Conservation (phyloP, 345 rosid species). For the Eucalyptus marginata region DNA sequence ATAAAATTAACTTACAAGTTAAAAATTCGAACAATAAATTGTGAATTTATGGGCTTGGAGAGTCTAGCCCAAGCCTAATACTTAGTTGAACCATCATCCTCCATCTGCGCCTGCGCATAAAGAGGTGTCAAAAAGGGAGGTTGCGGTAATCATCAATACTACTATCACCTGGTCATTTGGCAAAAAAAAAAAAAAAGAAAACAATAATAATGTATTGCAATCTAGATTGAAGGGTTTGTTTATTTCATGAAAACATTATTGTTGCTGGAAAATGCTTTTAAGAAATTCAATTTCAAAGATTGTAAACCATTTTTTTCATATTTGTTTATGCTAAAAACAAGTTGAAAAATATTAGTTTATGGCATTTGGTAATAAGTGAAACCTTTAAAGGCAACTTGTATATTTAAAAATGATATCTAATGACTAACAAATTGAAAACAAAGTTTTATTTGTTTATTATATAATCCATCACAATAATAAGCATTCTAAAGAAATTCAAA, state of each 20-base stretch:
- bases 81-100: no score
- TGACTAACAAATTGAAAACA: neutral
- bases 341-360: neutral
- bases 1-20: no score
- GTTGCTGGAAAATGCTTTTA: no score
- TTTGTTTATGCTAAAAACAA: neutral
- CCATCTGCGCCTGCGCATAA: fast-evolving
- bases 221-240: no score
- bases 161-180: neutral
- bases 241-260: neutral
- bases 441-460: neutral
- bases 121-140: no score
- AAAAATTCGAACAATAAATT: no score
- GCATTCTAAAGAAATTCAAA: neutral
- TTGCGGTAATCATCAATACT: no score
- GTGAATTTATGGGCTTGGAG: no score
- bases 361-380: neutral
- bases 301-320: no score
- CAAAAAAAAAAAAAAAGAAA: no score
- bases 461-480: neutral
- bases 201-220: no score
- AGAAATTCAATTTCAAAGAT: neutral
- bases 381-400: neutral
- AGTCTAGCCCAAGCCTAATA: no score
- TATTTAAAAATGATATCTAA: neutral